Conservation (phyloP, 805 yeast genomes). For the Jamesozyma hellenica region DNA sequence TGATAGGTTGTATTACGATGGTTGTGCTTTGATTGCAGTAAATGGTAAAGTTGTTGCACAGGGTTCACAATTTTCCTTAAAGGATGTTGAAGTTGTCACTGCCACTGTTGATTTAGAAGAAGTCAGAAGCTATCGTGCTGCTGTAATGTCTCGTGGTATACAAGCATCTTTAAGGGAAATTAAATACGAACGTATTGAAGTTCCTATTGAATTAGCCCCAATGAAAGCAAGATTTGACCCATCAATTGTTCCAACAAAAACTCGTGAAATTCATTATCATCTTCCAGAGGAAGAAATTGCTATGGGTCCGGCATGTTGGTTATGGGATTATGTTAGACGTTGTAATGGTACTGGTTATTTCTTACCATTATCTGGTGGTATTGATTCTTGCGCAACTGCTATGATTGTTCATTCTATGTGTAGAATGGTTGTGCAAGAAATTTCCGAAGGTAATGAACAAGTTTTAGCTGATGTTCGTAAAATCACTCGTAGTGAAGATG, state of each 20-base stretch:
- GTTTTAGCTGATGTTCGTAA: slow-evolving; percentile 69
- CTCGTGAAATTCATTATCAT: slow-evolving; percentile 49
- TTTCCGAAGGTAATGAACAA: slow-evolving; percentile 54
- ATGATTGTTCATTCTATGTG: slow-evolving; percentile 94
- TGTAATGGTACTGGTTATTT: slow-evolving; percentile 86
- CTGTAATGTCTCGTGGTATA: slow-evolving; percentile 60
- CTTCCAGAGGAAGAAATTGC: slow-evolving; percentile 94
- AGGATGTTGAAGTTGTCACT: slow-evolving; percentile 89
- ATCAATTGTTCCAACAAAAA: slow-evolving; percentile 44
- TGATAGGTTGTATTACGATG: slow-evolving; percentile 92
- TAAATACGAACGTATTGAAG: slow-evolving; percentile 42
- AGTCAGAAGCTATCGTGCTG: slow-evolving; percentile 70
- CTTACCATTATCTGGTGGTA: slow-evolving; percentile 92
- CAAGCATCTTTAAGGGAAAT: slow-evolving; percentile 42
- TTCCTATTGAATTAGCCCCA: slow-evolving; percentile 60
- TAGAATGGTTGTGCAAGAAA: slow-evolving; percentile 64
- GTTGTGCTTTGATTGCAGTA: slow-evolving; percentile 88
- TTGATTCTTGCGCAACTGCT: slow-evolving; percentile 96
- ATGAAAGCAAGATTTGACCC: slow-evolving; percentile 50
- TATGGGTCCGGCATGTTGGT: slow-evolving; percentile 97
- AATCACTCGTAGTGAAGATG: slow-evolving; percentile 47
- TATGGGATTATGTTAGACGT: slow-evolving; percentile 95
- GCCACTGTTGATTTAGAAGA: slow-evolving; percentile 93
- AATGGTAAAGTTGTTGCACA: slow-evolving; percentile 91
- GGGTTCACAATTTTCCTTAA: slow-evolving; percentile 79